These are phyloP conservation scores for Schwanniomyces sp. DNA, from an alignment of 805 yeast species.

Conservation along the genomic window DNA sequence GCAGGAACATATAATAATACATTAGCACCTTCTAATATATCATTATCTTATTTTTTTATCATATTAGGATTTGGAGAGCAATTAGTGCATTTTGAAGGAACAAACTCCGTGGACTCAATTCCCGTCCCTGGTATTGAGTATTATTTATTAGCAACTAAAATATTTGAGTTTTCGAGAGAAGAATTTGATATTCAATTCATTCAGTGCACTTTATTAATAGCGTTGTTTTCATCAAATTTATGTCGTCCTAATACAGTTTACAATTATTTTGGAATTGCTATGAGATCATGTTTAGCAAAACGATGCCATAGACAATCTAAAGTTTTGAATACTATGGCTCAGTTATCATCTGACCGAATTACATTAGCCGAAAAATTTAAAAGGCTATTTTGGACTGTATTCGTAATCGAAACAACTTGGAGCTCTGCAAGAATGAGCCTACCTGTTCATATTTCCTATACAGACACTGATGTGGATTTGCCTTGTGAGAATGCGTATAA, in stretches of 20 bases:
- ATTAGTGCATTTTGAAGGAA: constrained; percentile 8
- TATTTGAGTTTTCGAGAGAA: constrained; percentile 33
- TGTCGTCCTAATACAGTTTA: constrained; percentile 37
- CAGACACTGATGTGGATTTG: constrained; percentile 43
- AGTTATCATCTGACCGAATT: not conserved
- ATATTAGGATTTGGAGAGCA: constrained; percentile 42
- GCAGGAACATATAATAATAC: not conserved
- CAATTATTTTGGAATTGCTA: constrained; percentile 40
- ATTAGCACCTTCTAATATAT: not conserved
- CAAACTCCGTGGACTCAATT: constrained; percentile 5
- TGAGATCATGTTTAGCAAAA: constrained; percentile 35
- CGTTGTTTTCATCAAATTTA: constrained; percentile 36
- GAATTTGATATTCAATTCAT: constrained; percentile 29
- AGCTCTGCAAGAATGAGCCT: constrained; percentile 33
- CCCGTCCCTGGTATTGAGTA: constrained; percentile 33
- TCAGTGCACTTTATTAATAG: constrained; percentile 33
- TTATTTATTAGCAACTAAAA: constrained; percentile 29
- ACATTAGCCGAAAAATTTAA: constrained; percentile 27
- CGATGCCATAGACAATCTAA: constrained; percentile 35
- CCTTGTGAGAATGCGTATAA: constrained; percentile 33
- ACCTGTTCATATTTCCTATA: constrained; percentile 41
- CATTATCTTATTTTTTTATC: constrained; percentile 31
- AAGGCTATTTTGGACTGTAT: constrained; percentile 44
- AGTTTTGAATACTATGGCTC: not conserved
- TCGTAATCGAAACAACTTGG: constrained; percentile 40